Conservation (phyloP, 2,329 filamentous ascomycete genomes). For the Onygenales sp. region DNA sequence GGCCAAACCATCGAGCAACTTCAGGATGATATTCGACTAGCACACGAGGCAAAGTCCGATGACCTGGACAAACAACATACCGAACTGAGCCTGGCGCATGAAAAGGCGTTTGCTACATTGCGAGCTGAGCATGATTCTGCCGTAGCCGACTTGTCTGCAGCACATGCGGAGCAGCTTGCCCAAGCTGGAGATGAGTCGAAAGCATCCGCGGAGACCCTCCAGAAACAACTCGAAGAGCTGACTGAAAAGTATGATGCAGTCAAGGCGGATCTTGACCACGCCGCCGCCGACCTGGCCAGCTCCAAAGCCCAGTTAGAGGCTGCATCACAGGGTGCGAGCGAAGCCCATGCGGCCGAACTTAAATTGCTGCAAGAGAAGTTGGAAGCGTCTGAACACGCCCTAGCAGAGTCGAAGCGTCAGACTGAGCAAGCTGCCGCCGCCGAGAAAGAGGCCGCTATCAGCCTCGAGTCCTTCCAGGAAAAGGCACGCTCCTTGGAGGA, state of each 20-base stretch:
- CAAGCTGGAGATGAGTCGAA: conserved; percentile 11
- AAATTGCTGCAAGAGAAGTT: conserved; percentile 13
- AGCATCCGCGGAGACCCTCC: conserved; percentile 5
- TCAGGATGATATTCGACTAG: conserved; percentile 21
- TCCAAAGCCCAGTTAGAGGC: conserved; percentile 5
- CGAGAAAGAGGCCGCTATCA: conserved; percentile 8
- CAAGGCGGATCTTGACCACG: conserved; percentile 7
- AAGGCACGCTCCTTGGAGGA: conserved; percentile 11
- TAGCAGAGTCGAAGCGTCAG: conserved; percentile 10
- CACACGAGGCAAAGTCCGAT: conserved; percentile 10
- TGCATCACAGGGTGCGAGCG: conserved; percentile 5
- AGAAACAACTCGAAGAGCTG: conserved; percentile 11
- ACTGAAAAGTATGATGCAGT: conserved; percentile 6
- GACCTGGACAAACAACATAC: conserved; percentile 5
- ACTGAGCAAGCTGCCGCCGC: conserved; percentile 9
- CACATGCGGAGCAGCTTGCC: conserved; percentile 11
- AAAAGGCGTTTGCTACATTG: conserved; percentile 10
- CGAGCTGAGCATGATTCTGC: conserved; percentile 12
- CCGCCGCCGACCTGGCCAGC: conserved; percentile 8
- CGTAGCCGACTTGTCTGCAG: conserved; percentile 7
- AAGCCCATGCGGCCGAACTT: conserved; percentile 8
- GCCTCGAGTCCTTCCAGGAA: conserved; percentile 11
- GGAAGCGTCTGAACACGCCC: conserved; percentile 12
- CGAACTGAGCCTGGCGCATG: conserved; percentile 9
- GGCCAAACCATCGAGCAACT: conserved; percentile 23